These are phyloP conservation scores for Aspergillus neotritici DNA, from an alignment of 2,329 filamentous ascomycete species.

Conservation along the genomic window DNA sequence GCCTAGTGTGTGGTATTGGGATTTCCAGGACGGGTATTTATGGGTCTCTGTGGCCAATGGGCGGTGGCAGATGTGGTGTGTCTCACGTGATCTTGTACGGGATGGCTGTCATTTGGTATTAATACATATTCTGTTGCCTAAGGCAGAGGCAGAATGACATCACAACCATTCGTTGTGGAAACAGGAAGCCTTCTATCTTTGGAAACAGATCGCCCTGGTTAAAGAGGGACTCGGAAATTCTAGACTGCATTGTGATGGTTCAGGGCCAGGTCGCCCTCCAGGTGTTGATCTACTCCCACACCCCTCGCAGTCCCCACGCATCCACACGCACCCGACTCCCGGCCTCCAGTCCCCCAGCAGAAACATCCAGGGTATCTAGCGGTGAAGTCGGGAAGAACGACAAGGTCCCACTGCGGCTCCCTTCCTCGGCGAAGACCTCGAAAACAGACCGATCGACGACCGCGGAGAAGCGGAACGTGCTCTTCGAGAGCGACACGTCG, in stretches of 20 bases:
- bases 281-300: conserved; percentile 30
- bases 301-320: conserved; percentile 8
- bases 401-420: conserved; percentile 46
- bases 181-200: too few relatives aligned
- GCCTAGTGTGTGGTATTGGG: conserved; percentile 6
- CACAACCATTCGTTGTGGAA: too few relatives aligned
- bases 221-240: too few relatives aligned
- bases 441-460: conserved; percentile 52
- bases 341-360: conserved; percentile 4
- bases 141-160: too few relatives aligned
- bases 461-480: conserved; percentile 41
- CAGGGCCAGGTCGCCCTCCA: neutral
- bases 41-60: neutral
- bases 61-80: neutral
- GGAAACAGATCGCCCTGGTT: too few relatives aligned
- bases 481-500: conserved; percentile 18
- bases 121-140: too few relatives aligned
- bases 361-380: conserved; percentile 23
- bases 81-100: neutral
- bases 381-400: conserved; percentile 46
- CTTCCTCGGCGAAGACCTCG: conserved; percentile 52
- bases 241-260: too few relatives aligned
- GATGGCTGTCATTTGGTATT: too few relatives aligned
- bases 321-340: conserved; percentile 1
- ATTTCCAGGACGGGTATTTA: neutral